Evolutionary conservation across 2,329 filamentous ascomycete genomes (phyloP), one percentile per base, ranked within the genome.

Genomic region (Xylaria multiplex): DNA sequence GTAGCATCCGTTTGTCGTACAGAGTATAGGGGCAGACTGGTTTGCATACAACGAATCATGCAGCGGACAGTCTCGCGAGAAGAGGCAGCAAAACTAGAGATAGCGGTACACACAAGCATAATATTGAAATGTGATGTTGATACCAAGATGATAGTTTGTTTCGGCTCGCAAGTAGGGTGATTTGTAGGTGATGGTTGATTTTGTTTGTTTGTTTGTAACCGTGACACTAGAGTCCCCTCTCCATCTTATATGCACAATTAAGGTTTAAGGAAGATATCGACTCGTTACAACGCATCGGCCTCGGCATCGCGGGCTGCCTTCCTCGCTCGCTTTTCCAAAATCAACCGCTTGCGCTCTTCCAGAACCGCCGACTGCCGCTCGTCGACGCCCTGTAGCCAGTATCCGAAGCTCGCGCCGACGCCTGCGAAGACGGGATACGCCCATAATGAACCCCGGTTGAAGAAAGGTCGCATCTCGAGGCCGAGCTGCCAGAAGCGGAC

Each of bases 381-480:
- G 80, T 97, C 93, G 63, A 98, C 92, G 69, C 93, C 92, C 83
- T 94, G 90, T 74, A 99, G 84, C 93, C 95, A 99, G 86, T 97
- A 97, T 73, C 96, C 96, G 82, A 98, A 97, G 81, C 91, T 93
- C 74, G 90, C 94, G 74, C 94, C 94, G 70, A 93, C 88, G 73
- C 87, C 87, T 65, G 90, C 94, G 81, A 96, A 99, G 74, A 95
- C 82, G 62, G 96, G 96, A 84, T 97, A 99, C 58, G 89, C 93
- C 91, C 93, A 96, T 76, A 97, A 88, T 62, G 91, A 91, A 78
- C 91, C 86, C 77, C 86, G 88, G 82, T 91, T 90, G 86, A 98
- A 93, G 81, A 97, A 90, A 59, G 95, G 96, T 69, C 94, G 93
- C 93, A 97, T 97, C 84, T 99, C 93, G 79, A 99, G 96, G 77